Percentiles rank a stretch among this genome's conserved stretches.
These are phyloP conservation scores for Aspergillus saccharolyticus DNA, from an alignment of 495 filamentous ascomycete genomes.

Conservation along the genomic window DNA sequence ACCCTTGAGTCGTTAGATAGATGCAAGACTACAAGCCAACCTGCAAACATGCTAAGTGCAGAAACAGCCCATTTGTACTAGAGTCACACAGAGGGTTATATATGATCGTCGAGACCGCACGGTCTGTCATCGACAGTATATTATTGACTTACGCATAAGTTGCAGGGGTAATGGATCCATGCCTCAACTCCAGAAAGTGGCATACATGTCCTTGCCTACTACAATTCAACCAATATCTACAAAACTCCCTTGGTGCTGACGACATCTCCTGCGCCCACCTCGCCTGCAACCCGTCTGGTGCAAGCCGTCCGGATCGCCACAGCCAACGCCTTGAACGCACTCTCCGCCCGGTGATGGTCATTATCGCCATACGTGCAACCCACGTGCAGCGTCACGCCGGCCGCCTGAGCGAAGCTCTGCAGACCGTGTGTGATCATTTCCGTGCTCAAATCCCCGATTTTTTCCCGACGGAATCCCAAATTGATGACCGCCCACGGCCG, in stretches of 20 bases:
- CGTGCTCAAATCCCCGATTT: constrained; percentile 84
- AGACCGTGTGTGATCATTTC: constrained; percentile 98
- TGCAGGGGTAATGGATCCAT: too few relatives aligned
- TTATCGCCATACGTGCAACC: constrained; percentile 84
- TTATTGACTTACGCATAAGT: too few relatives aligned
- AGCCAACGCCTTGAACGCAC: constrained; percentile 93
- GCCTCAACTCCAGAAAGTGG: too few relatives aligned
- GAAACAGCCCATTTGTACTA: too few relatives aligned
- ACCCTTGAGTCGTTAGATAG: too few relatives aligned
- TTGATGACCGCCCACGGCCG: constrained; percentile 80
- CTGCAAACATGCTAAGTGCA: too few relatives aligned
- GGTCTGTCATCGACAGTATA: too few relatives aligned
- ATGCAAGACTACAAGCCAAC: too few relatives aligned
- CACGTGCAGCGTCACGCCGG: constrained; percentile 89
- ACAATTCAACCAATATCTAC: constrained; percentile 11
- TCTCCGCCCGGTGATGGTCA: constrained; percentile 95
- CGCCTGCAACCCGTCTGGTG: constrained; percentile 60
- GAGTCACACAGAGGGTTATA: too few relatives aligned
- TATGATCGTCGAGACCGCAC: too few relatives aligned
- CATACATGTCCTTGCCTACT: too few relatives aligned
- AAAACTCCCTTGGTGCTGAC: constrained; percentile 92
- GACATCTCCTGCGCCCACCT: constrained; percentile 81
- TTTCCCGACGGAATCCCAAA: constrained; percentile 78
- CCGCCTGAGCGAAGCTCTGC: constrained; percentile 86
- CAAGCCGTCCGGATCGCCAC: constrained; percentile 76